Percentiles rank a stretch among this genome's conserved stretches.
phyloP scores from a whole-genome alignment of 108 stramenopile species.

The Cyclostephanos tholiformis region DNA sequence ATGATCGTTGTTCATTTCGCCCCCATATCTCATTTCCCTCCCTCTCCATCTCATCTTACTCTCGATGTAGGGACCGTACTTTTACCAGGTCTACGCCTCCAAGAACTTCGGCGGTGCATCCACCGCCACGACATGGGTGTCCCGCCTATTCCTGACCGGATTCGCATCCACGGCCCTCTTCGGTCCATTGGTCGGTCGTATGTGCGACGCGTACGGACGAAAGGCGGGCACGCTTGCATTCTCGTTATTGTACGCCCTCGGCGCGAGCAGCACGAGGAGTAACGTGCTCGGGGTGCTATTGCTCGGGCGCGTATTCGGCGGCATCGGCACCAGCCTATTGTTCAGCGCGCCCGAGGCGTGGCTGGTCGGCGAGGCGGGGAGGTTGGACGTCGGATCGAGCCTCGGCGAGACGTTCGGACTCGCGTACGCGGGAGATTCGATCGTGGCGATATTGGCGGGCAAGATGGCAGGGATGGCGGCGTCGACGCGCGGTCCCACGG shows the following conservation, averaged over 20 bases:
- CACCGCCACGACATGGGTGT: slow-evolving; percentile 65
- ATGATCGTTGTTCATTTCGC: neutral
- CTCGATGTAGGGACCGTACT: slow-evolving; percentile 77
- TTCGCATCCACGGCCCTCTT: slow-evolving; percentile 92
- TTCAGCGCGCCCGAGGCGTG: slow-evolving; percentile 95
- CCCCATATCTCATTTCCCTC: neutral
- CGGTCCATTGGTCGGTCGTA: slow-evolving; percentile 85
- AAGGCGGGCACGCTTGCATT: slow-evolving; percentile 89
- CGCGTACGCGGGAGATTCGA: slow-evolving; percentile 92
- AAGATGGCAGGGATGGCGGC: slow-evolving; percentile 88
- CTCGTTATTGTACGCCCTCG: slow-evolving; percentile 75
- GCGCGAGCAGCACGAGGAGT: slow-evolving; percentile 82
- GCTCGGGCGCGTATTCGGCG: slow-evolving; percentile 84
- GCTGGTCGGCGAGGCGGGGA: slow-evolving; percentile 88
- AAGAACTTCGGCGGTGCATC: slow-evolving; percentile 78
- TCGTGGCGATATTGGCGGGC: slow-evolving; percentile 95
- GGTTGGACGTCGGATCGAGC: slow-evolving; percentile 57
- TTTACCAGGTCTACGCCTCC: slow-evolving; percentile 95
- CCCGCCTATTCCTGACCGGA: slow-evolving; percentile 90
- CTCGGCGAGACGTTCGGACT: slow-evolving; percentile 94
- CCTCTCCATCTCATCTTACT: neutral
- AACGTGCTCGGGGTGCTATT: slow-evolving; percentile 74
- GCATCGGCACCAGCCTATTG: slow-evolving; percentile 89
- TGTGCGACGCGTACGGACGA: slow-evolving; percentile 84
- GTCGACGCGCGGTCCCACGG: slow-evolving; percentile 85